A percentile compares a stretch with the other conserved stretches of the same genome.
These are phyloP conservation scores for Sphenostylis stenocarpa DNA, from an alignment of 306 rosid species.

Conservation along the genomic window DNA sequence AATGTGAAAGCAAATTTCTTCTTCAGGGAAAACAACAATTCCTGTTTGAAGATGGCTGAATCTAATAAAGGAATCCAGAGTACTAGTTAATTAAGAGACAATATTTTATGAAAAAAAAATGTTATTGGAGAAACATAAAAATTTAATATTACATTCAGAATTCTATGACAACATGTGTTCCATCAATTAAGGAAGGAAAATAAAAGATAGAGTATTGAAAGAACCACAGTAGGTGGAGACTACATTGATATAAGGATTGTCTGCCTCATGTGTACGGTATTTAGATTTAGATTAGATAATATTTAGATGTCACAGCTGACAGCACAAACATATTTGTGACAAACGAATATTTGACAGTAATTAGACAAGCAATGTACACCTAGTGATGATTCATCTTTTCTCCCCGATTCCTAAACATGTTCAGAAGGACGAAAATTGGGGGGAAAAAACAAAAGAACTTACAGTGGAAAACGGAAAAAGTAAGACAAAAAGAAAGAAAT, in stretches of 20 bases:
- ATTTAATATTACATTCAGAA: neutral
- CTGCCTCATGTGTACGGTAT: neutral
- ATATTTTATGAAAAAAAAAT: neutral
- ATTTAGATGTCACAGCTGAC: neutral
- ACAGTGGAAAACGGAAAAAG: neutral
- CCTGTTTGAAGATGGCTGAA: neutral
- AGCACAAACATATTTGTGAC: neutral
- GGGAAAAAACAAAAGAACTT: neutral
- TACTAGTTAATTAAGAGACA: constrained; percentile 1
- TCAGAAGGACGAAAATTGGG: neutral
- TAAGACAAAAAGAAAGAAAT: neutral
- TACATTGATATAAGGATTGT: neutral
- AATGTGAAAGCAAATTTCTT: constrained; percentile 27
- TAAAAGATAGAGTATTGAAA: neutral
- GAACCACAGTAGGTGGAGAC: neutral
- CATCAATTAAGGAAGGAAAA: constrained; percentile 6
- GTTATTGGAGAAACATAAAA: neutral
- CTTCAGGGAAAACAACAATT: constrained; percentile 23
- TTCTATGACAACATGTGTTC: neutral
- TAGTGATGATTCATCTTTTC: neutral
- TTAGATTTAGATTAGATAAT: neutral
- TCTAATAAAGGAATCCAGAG: neutral
- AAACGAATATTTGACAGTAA: neutral
- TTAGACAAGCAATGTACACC: neutral
- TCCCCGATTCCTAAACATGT: neutral